Percentiles rank a stretch among this genome's conserved stretches.
Conservation (phyloP, 345 rosid genomes). For the Pistacia integerrima region DNA sequence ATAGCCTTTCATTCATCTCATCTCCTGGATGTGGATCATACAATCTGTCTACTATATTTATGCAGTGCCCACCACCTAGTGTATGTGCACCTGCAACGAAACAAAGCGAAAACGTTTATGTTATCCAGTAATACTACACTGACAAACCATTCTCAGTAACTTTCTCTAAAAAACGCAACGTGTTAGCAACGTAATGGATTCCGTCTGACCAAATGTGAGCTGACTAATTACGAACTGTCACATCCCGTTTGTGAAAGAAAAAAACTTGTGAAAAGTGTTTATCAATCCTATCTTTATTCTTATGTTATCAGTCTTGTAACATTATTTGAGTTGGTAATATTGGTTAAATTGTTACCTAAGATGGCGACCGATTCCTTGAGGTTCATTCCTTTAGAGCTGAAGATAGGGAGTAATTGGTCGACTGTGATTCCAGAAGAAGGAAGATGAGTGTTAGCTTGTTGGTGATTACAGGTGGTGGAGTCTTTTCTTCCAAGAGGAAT, state of each 20-base stretch:
- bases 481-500: slow-evolving; percentile 45
- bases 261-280: no score
- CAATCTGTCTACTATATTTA: slow-evolving; percentile 27
- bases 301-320: no score
- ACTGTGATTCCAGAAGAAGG: slow-evolving; percentile 31
- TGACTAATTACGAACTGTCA: no score
- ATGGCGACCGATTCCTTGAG: slow-evolving; percentile 37
- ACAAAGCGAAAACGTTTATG: no score
- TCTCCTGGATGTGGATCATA: neutral
- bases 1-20: slow-evolving; percentile 11
- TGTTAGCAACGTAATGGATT: no score
- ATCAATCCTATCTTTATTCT: no score
- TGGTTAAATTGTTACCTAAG: slow-evolving; percentile 16
- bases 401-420: slow-evolving; percentile 28
- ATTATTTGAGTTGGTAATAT: no score
- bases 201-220: no score
- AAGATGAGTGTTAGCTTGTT: slow-evolving; percentile 26
- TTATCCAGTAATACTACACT: no score
- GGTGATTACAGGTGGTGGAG: slow-evolving; percentile 27
- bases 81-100: slow-evolving; percentile 31
- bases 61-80: slow-evolving; percentile 32
- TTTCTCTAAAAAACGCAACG: no score
- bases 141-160: no score
- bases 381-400: slow-evolving; percentile 34
- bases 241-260: no score